Conservation (phyloP, 306 rosid species). For the Datisca glomerata region DNA sequence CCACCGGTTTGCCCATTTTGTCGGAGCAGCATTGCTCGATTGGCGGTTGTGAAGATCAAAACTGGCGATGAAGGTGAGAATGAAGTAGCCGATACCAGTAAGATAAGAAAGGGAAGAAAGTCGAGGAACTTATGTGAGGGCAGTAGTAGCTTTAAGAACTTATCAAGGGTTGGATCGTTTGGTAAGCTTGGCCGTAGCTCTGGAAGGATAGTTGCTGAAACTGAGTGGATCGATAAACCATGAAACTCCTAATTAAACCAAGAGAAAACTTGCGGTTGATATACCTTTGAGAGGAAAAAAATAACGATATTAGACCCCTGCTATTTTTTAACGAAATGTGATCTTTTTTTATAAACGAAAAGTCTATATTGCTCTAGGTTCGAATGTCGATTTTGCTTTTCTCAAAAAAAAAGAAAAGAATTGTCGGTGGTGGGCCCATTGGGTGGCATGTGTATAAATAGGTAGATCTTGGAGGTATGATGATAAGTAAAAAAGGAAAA, state of each 20-base stretch:
- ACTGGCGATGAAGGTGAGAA: conserved; percentile 28
- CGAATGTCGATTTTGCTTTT: too few species aligned
- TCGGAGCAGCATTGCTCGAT: conserved; percentile 55
- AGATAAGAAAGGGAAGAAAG: conserved; percentile 47
- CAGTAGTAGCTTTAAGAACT: conserved; percentile 80
- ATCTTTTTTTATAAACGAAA: conserved; percentile 13
- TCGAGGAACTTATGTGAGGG: conserved; percentile 57
- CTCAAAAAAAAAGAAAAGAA: conserved; percentile 18
- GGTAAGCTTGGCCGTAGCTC: conserved; percentile 68
- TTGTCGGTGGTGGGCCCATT: conserved; percentile 22
- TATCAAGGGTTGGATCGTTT: conserved; percentile 45
- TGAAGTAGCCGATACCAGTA: conserved; percentile 42
- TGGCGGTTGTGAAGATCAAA: conserved; percentile 44
- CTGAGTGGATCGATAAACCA: conserved; percentile 59
- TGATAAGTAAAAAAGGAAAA: conserved; percentile 37
- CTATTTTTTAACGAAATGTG: too few species aligned
- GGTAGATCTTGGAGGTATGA: conserved; percentile 5
- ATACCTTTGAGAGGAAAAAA: too few species aligned
- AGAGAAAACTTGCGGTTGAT: too few species aligned
- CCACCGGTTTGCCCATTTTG: conserved; percentile 95
- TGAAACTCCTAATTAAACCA: neutral
- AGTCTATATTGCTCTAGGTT: too few species aligned
- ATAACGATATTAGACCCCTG: too few species aligned
- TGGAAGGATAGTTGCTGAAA: conserved; percentile 53
- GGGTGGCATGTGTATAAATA: conserved; percentile 15